A percentile compares a stretch with the other conserved stretches of the same genome.
Evolutionary conservation across 2,329 filamentous ascomycete genomes (phyloP).

Genomic region (Alternaria ventricosa): DNA sequence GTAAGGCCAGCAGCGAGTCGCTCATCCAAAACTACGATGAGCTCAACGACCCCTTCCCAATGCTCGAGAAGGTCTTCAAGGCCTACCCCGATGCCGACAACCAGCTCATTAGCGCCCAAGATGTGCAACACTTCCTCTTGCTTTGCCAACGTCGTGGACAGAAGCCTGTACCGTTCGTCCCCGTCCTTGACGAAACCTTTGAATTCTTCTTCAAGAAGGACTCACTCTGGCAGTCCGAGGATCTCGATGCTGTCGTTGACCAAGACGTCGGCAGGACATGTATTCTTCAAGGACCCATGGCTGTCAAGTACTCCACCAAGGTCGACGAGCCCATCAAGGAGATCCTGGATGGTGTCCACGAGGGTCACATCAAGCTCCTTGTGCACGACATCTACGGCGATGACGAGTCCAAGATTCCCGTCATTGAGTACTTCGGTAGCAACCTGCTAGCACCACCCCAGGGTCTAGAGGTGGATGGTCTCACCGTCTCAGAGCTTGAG

Average conservation of each 20-base stretch:
- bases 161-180: slow-evolving; percentile 97
- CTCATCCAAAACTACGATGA: slow-evolving; percentile 90
- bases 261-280: slow-evolving; percentile 96
- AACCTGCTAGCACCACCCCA: slow-evolving; percentile 77
- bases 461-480: slow-evolving; percentile 74
- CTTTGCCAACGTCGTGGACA: slow-evolving; percentile 90
- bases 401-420: slow-evolving; percentile 76
- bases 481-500: slow-evolving; percentile 80
- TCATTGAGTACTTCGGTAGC: slow-evolving; percentile 94
- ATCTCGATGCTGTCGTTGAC: slow-evolving; percentile 91
- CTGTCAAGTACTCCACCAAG: slow-evolving; percentile 85
- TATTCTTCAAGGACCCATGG: slow-evolving; percentile 93
- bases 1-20: slow-evolving; percentile 75
- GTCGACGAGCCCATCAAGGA: slow-evolving; percentile 95
- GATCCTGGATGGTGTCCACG: slow-evolving; percentile 89
- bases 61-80: slow-evolving; percentile 78
- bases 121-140: slow-evolving; percentile 94
- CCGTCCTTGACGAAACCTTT: slow-evolving; percentile 93
- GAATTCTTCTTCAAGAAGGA: slow-evolving; percentile 99
- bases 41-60: slow-evolving; percentile 78
- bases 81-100: slow-evolving; percentile 85
- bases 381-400: slow-evolving; percentile 80
- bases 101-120: slow-evolving; percentile 97
- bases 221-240: slow-evolving; percentile 98
- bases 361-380: slow-evolving; percentile 82